phyloP scores from a whole-genome alignment of 768 basidiomycete genomes.

The Auricularia sp. region DNA sequence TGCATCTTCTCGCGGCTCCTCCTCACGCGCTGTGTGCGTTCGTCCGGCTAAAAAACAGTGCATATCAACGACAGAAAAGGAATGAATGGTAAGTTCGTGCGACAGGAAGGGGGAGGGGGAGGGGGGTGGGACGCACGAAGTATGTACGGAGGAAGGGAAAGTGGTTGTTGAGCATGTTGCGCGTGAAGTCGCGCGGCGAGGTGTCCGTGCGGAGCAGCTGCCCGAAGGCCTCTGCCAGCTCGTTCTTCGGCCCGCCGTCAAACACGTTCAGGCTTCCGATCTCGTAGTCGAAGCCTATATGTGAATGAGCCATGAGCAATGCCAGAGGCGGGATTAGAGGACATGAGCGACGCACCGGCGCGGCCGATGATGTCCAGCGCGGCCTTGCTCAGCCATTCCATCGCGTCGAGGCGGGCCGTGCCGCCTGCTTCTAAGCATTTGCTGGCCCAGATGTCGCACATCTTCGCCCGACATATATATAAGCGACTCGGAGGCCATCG shows the following conservation, averaged over 20 bases:
- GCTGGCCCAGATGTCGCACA: constrained; percentile 15
- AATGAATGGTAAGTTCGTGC: neutral
- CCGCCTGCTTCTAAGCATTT: neutral
- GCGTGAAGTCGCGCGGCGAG: constrained; percentile 15
- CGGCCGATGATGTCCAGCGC: constrained; percentile 18
- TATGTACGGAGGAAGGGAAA: neutral
- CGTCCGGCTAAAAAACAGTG: neutral
- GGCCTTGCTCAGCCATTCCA: constrained; percentile 23
- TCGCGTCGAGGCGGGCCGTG: constrained; percentile 20
- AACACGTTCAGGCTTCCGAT: constrained; percentile 24
- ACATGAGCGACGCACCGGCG: constrained; percentile 9
- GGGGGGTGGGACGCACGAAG: neutral
- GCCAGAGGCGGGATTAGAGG: no score
- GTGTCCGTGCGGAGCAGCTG: constrained; percentile 19
- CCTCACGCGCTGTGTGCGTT: constrained; percentile 6
- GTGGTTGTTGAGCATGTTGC: constrained; percentile 16
- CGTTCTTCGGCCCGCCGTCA: constrained; percentile 15
- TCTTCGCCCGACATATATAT: constrained; percentile 4
- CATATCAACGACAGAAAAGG: neutral
- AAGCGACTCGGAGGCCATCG: neutral
- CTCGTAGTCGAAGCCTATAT: constrained; percentile 29
- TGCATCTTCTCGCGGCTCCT: neutral
- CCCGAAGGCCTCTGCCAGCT: constrained; percentile 25
- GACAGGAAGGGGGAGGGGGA: no score
- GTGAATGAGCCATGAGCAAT: no score